Evolutionary conservation across 108 stramenopile species (phyloP).

Genomic region (Licmophora abbreviata): DNA sequence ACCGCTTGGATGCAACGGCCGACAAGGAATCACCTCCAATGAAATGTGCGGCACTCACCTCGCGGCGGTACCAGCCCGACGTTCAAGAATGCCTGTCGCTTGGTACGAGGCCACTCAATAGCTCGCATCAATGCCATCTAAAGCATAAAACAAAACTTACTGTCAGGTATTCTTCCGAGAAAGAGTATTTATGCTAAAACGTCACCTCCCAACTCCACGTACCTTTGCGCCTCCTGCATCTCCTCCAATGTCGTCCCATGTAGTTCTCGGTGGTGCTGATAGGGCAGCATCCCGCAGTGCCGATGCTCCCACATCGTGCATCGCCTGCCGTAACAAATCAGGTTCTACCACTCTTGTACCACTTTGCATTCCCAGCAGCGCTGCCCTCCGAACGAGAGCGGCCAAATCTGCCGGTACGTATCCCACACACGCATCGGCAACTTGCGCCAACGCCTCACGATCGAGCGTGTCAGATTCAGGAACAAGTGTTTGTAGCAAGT

Average conservation of each 20-base stretch:
- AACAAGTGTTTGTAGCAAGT: slow-evolving; percentile 31
- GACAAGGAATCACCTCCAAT: slow-evolving; percentile 1
- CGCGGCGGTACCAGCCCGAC: slow-evolving; percentile 60
- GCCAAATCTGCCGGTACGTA: slow-evolving; percentile 77
- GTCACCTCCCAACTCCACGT: background rate
- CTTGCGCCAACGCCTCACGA: slow-evolving; percentile 19
- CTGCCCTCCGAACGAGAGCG: slow-evolving; percentile 55
- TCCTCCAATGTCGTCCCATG: slow-evolving; percentile 79
- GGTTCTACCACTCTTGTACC: background rate
- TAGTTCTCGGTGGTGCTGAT: slow-evolving; percentile 54
- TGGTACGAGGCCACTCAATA: slow-evolving; percentile 76
- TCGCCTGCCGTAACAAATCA: slow-evolving; percentile 16
- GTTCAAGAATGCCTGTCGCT: slow-evolving; percentile 29
- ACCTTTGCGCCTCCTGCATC: slow-evolving; percentile 76
- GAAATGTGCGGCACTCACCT: slow-evolving; percentile 11
- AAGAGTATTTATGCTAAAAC: background rate
- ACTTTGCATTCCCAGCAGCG: slow-evolving; percentile 18
- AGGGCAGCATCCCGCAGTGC: slow-evolving; percentile 67
- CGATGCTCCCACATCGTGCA: slow-evolving; percentile 26
- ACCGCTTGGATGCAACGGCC: background rate
- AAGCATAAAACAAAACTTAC: background rate
- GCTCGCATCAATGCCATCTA: slow-evolving; percentile 57
- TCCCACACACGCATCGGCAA: slow-evolving; percentile 74
- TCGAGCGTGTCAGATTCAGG: too few relatives aligned
- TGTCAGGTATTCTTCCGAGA: background rate